Conservation (phyloP, 352 stramenopile genomes). For the Peronospora farinosa region DNA sequence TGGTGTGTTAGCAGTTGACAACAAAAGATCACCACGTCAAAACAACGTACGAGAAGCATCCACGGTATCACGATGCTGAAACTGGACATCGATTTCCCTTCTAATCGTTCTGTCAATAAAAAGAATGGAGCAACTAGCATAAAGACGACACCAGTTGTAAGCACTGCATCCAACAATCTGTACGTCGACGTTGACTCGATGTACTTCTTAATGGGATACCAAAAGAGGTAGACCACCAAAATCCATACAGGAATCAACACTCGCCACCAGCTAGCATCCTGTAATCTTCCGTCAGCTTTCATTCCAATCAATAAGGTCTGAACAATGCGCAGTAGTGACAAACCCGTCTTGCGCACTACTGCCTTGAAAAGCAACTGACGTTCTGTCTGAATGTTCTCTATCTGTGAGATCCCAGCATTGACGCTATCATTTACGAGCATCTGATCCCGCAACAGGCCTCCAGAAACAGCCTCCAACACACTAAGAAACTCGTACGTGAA, state of each 20-base stretch:
- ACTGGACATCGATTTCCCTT: constrained; percentile 54
- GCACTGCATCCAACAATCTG: constrained; percentile 39
- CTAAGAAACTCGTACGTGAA: constrained; percentile 60
- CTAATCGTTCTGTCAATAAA: constrained; percentile 51
- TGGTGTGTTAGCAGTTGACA: constrained; percentile 7
- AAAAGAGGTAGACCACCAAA: constrained; percentile 47
- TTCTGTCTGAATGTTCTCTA: constrained; percentile 50
- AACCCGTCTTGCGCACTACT: constrained; percentile 32
- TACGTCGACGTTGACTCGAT: constrained; percentile 34
- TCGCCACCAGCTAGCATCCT: constrained; percentile 53
- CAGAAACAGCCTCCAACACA: constrained; percentile 51
- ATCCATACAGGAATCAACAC: constrained; percentile 72
- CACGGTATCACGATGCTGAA: constrained; percentile 73
- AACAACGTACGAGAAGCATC: constrained; percentile 60
- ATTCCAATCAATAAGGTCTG: constrained; percentile 53
- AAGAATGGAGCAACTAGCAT: constrained; percentile 64
- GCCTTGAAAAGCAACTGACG: constrained; percentile 32
- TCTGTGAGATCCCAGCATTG: constrained; percentile 42
- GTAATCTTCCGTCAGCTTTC: constrained; percentile 53
- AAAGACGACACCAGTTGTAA: constrained; percentile 37
- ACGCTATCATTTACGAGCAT: constrained; percentile 54
- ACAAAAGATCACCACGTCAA: neutral
- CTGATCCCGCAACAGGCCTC: constrained; percentile 44
- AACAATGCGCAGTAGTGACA: constrained; percentile 37
- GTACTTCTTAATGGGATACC: constrained; percentile 46